A percentile compares a stretch with the other conserved stretches of the same genome.
Evolutionary conservation across 352 stramenopile genomes (phyloP).

Genomic region (Phytophthora vignae): DNA sequence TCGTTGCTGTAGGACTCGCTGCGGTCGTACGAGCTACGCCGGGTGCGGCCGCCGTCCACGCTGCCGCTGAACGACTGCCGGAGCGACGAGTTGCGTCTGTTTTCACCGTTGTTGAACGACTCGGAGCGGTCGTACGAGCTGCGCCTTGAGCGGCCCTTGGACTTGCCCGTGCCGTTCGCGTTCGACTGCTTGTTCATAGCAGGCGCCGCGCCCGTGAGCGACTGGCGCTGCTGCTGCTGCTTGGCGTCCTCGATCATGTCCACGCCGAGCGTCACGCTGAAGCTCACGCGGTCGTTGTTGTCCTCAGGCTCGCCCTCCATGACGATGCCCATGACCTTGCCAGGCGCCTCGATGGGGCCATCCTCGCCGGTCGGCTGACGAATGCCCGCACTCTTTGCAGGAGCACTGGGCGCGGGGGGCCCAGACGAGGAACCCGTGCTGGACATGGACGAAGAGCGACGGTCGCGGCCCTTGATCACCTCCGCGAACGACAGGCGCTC

Average conservation of each 20-base stretch:
- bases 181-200: conserved; percentile 33
- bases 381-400: conserved; percentile 38
- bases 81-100: conserved; percentile 40
- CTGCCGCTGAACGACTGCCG: conserved; percentile 48
- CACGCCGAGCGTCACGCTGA: conserved; percentile 82
- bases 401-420: conserved; percentile 19
- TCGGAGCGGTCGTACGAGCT: conserved; percentile 64
- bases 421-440: conserved; percentile 44
- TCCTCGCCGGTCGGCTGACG: conserved; percentile 86
- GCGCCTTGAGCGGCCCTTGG: conserved; percentile 52
- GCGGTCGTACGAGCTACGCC: conserved; percentile 65
- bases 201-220: conserved; percentile 47
- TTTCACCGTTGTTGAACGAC: conserved; percentile 45
- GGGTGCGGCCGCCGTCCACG: conserved; percentile 35
- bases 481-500: conserved; percentile 60
- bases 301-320: conserved; percentile 66
- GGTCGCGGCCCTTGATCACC: conserved; percentile 56
- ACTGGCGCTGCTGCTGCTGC: conserved; percentile 63
- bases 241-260: conserved; percentile 73
- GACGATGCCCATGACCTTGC: conserved; percentile 85
- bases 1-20: conserved; percentile 43
- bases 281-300: conserved; percentile 74
- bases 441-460: conserved; percentile 55
- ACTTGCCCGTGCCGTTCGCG: conserved; percentile 38
- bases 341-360: conserved; percentile 69